Conservation (phyloP, 495 filamentous ascomycete species). For the Penicillium subrubescens region DNA sequence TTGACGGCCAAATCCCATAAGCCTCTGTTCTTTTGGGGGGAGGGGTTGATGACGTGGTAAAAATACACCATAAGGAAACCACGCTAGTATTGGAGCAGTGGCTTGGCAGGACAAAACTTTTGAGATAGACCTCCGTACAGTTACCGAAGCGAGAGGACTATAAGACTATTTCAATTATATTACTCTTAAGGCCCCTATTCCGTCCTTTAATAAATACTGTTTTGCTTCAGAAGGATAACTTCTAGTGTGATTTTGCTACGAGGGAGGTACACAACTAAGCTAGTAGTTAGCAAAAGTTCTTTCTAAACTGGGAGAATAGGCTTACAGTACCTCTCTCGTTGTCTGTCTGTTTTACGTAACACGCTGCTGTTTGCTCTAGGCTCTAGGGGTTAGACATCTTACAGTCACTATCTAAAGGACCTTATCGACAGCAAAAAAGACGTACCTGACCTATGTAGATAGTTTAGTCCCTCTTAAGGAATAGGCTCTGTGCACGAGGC, state of each 20-base stretch:
- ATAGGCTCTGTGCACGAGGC: neutral
- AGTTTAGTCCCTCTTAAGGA: neutral
- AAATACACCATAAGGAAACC: no score
- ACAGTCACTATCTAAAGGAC: no score
- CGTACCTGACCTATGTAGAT: neutral
- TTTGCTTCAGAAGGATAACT: neutral
- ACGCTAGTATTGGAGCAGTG: no score
- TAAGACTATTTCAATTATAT: no score
- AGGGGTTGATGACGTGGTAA: no score
- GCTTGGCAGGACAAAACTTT: no score
- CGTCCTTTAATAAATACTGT: neutral
- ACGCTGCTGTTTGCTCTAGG: neutral
- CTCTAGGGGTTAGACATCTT: neutral
- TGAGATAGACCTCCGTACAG: no score
- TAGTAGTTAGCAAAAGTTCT: neutral
- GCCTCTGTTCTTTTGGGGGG: no score
- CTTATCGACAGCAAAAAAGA: neutral
- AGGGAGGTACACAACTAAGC: neutral
- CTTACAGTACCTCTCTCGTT: slow-evolving; percentile 1
- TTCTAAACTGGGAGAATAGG: neutral
- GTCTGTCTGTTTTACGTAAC: neutral
- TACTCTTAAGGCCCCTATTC: no score
- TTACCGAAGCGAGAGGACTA: no score
- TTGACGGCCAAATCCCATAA: no score
- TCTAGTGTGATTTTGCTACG: neutral